Base-by-base conservation (phyloP, 495 filamentous ascomycete genomes). In the Aspergillus taichungensis region DNA sequence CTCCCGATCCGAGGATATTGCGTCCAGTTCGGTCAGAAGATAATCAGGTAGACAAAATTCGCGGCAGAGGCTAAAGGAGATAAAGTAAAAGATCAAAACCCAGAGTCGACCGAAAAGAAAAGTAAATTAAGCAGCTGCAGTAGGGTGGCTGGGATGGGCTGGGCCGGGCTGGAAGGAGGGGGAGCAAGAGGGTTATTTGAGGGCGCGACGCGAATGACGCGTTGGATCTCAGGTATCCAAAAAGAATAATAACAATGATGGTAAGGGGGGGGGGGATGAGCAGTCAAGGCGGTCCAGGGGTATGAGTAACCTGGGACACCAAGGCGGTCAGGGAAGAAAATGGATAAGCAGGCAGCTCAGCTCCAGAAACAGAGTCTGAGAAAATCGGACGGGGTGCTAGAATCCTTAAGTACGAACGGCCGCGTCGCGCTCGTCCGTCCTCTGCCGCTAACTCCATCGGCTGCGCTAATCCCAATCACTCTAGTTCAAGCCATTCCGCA, bases 401-500 rank as follows among this genome's bases (percentile, higher is more conserved):
- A 70, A 68, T 68, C 59, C 69, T 73, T 73, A 73, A 73, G 68
- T 73, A 73, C 67, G 60, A 64, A 62, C 57, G 61, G 53, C 54
- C 62, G 57, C 55, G 55, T 67, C 60, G 63, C 60, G 53, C 64
- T 60, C 54, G 52, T 51, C 60, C 60, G 54, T 45, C 49, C 50
- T 49, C 49, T 60, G 57, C 56, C 57, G 58, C 55, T 54, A 68
- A 62, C 65, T 68, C 67, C 66, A 71, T 68, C 59, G 43, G 49
- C 53, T 42, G 50, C 61, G 48, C 55, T 69, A 61, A 51, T 49
- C 63, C 59, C 45, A 41, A 60, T 64, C 51, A 58, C 51, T 50
- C 56, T 56, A 58, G 63, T 50, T 60, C 54, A 61, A 49, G 57
- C 57, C 50, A 54, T 58, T 58, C 56, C 41, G 40, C 52, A 52